Evolutionary conservation across 148 eudicot species (phyloP).

Genomic region (Spergularia marina): DNA sequence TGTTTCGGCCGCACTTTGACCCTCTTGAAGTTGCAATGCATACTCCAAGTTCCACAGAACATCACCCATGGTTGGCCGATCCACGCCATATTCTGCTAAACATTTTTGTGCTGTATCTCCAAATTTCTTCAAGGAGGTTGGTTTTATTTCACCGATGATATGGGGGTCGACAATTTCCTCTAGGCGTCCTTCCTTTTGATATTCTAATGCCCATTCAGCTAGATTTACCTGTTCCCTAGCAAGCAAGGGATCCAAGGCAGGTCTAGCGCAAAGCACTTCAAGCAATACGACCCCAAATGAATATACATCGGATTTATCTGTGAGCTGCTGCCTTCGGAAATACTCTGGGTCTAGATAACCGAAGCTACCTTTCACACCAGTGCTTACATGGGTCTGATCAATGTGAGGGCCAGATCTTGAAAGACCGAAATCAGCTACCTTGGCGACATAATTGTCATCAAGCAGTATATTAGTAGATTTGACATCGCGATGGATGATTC

Average conservation of each 20-base stretch:
- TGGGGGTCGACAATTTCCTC: slow-evolving; percentile 64
- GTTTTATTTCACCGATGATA: slow-evolving; percentile 55
- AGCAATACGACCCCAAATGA: slow-evolving; percentile 91
- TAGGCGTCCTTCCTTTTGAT: slow-evolving; percentile 62
- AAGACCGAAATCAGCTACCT: slow-evolving; percentile 95
- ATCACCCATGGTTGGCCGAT: slow-evolving; percentile 94
- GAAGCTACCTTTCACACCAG: slow-evolving; percentile 96
- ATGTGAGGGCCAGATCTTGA: slow-evolving; percentile 85
- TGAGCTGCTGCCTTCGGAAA: slow-evolving; percentile 85
- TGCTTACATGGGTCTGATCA: slow-evolving; percentile 92
- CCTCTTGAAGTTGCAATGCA: slow-evolving; percentile 73
- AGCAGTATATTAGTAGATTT: slow-evolving; percentile 95
- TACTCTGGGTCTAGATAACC: slow-evolving; percentile 96
- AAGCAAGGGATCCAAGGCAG: slow-evolving; percentile 83
- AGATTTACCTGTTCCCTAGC: slow-evolving; percentile 81
- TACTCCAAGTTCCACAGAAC: slow-evolving; percentile 93
- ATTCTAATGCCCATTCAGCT: slow-evolving; percentile 88
- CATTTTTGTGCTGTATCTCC: slow-evolving; percentile 90
- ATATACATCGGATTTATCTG: slow-evolving; percentile 88
- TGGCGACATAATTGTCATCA: slow-evolving; percentile 75
- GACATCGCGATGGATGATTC: slow-evolving; percentile 91
- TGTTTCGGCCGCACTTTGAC: slow-evolving; percentile 31
- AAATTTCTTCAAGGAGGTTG: slow-evolving; percentile 59
- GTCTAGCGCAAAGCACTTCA: slow-evolving; percentile 92
- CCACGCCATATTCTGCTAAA: slow-evolving; percentile 81